Evolutionary conservation across 2,329 filamentous ascomycete genomes (phyloP), one percentile per base, ranked within the genome.

Genomic region (Hypomyces perniciosus): DNA sequence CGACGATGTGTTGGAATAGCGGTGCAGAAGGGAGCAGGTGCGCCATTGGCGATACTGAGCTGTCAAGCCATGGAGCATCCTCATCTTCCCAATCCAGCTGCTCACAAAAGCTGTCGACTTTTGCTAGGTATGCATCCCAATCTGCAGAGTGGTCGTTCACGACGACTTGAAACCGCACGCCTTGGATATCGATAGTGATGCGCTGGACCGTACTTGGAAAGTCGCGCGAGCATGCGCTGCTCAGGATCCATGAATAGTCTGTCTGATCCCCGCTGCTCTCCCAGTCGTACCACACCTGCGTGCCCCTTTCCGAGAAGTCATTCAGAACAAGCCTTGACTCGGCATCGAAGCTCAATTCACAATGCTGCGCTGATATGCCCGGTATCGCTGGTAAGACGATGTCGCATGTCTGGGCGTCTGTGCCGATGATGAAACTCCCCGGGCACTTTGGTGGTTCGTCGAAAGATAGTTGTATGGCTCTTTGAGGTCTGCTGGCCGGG

Each of bases 251-350:
- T 1, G 66, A 64, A 44, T 67, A 62, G 46, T 66, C 63, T 2
- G 58, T 61, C 43, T 61, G 63, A 52, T 72, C 68, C 33, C 70
- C 70, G 47, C 60, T 65, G 57, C 67, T 66, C 50, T 65, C 64
- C 64, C 66, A 69, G 50, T 71, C 69, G 57, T 69, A 72, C 70
- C 70, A 72, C 30, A 72, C 69, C 44, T 70, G 65, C 1, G 70
- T 72, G 10, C 70, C 70, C 13, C 46, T 33, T 34, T 61, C 61
- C 2, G 69, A 72, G 41, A 65, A 66, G 58, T 72, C 70, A 46
- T 66, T 62, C 7, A 72, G 64, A 4, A 70, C 59, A 35, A 72
- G 65, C 29, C 70, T 60, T 12, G 62, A 62, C 47, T 69, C 62
- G 20, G 61, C 61, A 56, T 72, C 70, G 45, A 72, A 72, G 57